Evolutionary conservation across 805 yeast species (phyloP), one percentile per base, ranked within the genome.

Genomic region (Teunomyces stri): DNA sequence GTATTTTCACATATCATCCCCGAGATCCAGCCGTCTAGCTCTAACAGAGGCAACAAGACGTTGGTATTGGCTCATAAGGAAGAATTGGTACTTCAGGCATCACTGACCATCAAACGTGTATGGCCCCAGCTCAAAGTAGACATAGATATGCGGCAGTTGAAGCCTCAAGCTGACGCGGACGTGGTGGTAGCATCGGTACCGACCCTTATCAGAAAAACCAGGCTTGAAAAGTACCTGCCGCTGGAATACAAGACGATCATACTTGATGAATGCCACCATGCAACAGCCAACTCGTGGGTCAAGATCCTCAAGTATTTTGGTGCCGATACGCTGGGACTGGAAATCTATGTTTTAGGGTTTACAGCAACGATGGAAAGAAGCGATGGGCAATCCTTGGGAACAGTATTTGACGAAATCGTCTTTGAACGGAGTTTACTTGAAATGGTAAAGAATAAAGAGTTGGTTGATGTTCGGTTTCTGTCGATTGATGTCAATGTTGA

Each of bases 231-330:
- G 41, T 86, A 84, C 56, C 64, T 79, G 46, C 85, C 91, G 0
- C 42, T 46, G 2, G 78, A 79, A n/a, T 85, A 77, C 67, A 85
- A 88, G 59, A 72, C 90, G 28, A 78, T 92, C 13, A 81, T 91
- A 16, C 72, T 91, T 2, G 98, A 91, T 65, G 98, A 91, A 62
- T 95, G 96, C 35, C 98, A 91, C 60, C 97, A 91, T 64, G 84
- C 96, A 0, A 86, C 87, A 0, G 89, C 96, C 0, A 59, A 63
- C 12, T 74, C 90, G 0, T 92, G 91, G 69, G 39, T 66, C 13
- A 72, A 74, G 27, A 73, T 90, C 1, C 61, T 89, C 44, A 61
- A 70, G 3, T 74, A 87, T 57, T 89, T 91, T 56, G 69, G 70
- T 0, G 84, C 84, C 6, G 55, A 63, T 34, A 56, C 59, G 1